Evolutionary conservation across 306 rosid species (phyloP).

Genomic region (Amphicarpaea edgeworthii): DNA sequence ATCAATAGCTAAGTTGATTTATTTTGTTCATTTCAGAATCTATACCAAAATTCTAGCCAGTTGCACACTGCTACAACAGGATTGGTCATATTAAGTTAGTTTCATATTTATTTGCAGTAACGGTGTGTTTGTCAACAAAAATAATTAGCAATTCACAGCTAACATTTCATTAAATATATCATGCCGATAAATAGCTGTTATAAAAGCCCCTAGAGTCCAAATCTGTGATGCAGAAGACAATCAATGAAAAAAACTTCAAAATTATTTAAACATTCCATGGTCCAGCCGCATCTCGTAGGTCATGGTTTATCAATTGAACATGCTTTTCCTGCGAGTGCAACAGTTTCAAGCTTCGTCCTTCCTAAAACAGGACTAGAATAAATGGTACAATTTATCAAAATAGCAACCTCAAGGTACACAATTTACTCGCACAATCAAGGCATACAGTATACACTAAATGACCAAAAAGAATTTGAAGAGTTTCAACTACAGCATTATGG

Average conservation of each 20-base stretch:
- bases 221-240: not conserved
- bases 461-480: conserved; percentile 57
- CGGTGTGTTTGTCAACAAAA: too few species aligned
- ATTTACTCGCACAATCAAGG: conserved; percentile 46
- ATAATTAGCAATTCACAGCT: too few species aligned
- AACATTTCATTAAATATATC: not conserved
- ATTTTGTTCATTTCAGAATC: too few species aligned
- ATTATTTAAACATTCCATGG: conserved; percentile 27
- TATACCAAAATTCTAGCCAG: too few species aligned
- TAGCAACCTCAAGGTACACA: conserved; percentile 43
- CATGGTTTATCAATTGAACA: conserved; percentile 39
- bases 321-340: conserved; percentile 40
- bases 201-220: too few species aligned
- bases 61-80: too few species aligned
- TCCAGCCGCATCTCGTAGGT: conserved; percentile 10
- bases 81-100: too few species aligned
- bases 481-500: conserved; percentile 35
- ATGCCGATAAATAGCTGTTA: not conserved
- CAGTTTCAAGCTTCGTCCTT: conserved; percentile 48
- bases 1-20: too few species aligned
- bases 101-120: too few species aligned
- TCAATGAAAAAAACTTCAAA: conserved; percentile 3
- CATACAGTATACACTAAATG: conserved; percentile 51
- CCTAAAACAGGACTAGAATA: conserved; percentile 44
- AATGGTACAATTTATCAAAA: conserved; percentile 37